Evolutionary conservation across 129 eudicot species (phyloP), one percentile per base, ranked within the genome.

Genomic region (Flaveria linearis): DNA sequence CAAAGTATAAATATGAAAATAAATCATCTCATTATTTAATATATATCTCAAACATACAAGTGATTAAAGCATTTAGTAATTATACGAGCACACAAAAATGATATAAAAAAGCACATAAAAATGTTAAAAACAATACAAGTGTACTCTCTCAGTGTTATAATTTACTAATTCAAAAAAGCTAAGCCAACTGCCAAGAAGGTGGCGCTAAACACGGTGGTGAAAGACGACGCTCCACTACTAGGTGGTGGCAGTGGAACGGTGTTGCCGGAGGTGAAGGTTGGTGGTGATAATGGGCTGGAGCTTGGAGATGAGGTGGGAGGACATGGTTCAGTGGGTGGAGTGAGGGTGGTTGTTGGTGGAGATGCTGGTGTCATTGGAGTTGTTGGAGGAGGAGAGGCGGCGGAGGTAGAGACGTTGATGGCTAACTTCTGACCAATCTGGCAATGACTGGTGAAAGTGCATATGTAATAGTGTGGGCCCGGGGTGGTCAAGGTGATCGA

Each of bases 351-450:
- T 10, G 85, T 12, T 0, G 85, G 85, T 49, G 53, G 53, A 49
- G 53, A 14, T 4, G 58, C 71, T 2, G 56, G 69, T 5, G 85
- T 39, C 11, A 51, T 61, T 1, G 56, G 73, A 5, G 85, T 39
- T 17, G 52, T 55, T 17, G 86, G 17, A 1, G 87, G 85, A n/a
- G 87, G 74, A 23, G 78, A 15, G 30, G 84, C 7, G 17, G 78
- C 1, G 45, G 47, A 1, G 65, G 52, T 36, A 7, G 76, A 17
- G 85, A 90, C 86, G 58, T 75, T 80, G 50, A 90, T 87, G 41
- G 92, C 80, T 67, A 90, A 53, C 75, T 80, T 85, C 67, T 85
- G 90, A 20, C 90, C 92, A n/a, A 68, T 41, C 16, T 28, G 36
- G 51, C 89, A 88, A 39, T 88, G 91, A 16, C 76, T 26, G 20